A percentile compares a stretch with the other conserved stretches of the same genome.
These are phyloP conservation scores for Toxicodendron radicans DNA, from an alignment of 345 rosid genomes.

Conservation along the genomic window DNA sequence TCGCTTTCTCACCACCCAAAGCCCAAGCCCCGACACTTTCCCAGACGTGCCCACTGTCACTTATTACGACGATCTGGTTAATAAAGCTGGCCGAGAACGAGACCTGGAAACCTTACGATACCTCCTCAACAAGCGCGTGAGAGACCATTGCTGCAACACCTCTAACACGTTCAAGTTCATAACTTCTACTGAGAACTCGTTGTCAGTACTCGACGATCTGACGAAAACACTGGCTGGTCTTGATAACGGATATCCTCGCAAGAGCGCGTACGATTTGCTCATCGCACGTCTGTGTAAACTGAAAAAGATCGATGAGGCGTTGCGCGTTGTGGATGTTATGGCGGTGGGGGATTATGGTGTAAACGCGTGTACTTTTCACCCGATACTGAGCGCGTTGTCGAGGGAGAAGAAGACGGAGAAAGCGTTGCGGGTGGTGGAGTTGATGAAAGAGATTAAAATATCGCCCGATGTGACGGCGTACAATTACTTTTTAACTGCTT, in stretches of 20 bases:
- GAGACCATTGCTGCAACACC: slow-evolving; percentile 59
- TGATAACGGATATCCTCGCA: slow-evolving; percentile 51
- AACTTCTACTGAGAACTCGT: slow-evolving; percentile 39
- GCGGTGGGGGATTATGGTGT: slow-evolving; percentile 28
- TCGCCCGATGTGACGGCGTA: slow-evolving; percentile 53
- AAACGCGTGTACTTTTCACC: slow-evolving; percentile 42
- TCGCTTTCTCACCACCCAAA: slow-evolving; percentile 29
- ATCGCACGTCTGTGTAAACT: slow-evolving; percentile 64
- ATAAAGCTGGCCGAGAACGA: slow-evolving; percentile 46
- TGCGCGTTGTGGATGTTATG: slow-evolving; percentile 45
- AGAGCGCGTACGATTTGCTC: slow-evolving; percentile 54
- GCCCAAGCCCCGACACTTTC: slow-evolving; percentile 20
- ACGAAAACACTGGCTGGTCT: slow-evolving; percentile 42
- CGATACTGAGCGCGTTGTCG: slow-evolving; percentile 44
- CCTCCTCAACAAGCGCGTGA: slow-evolving; percentile 60
- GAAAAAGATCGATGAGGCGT: slow-evolving; percentile 36
- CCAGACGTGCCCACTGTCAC: slow-evolving; percentile 45
- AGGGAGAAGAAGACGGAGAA: slow-evolving; percentile 39
- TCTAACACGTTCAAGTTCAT: slow-evolving; percentile 69
- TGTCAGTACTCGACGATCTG: slow-evolving; percentile 46
- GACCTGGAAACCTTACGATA: slow-evolving; percentile 51
- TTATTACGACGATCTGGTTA: slow-evolving; percentile 56
- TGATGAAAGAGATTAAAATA: slow-evolving; percentile 36
- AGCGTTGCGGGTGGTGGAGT: slow-evolving; percentile 45
- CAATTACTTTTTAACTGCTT: slow-evolving; percentile 50